A percentile compares a stretch with the other conserved stretches of the same genome.
Evolutionary conservation across 2,329 filamentous ascomycete species (phyloP).

Genomic region (Didymella arachidicola): DNA sequence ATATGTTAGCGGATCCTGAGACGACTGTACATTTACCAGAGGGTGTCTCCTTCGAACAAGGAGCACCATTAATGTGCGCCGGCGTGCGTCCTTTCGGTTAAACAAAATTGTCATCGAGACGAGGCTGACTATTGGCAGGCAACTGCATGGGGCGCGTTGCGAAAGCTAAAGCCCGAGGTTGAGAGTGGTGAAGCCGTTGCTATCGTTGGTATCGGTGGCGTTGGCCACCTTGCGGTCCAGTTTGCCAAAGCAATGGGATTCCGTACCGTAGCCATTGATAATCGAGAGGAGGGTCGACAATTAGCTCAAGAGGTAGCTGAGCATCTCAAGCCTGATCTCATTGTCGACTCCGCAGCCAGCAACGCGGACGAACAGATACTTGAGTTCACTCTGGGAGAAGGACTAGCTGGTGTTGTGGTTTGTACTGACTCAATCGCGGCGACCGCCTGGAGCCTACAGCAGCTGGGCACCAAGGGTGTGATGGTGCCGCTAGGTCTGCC

Average conservation of each 20-base stretch:
- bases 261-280: slow-evolving; percentile 35
- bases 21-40: slow-evolving; percentile 38
- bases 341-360: slow-evolving; percentile 26
- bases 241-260: slow-evolving; percentile 59
- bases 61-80: slow-evolving; percentile 48
- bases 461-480: slow-evolving; percentile 33
- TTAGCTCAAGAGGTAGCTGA: slow-evolving; percentile 28
- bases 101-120: neutral
- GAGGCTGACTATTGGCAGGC: slow-evolving; percentile 21
- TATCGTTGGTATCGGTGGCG: slow-evolving; percentile 81
- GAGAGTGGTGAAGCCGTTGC: slow-evolving; percentile 76
- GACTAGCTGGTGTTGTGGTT: slow-evolving; percentile 36
- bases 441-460: slow-evolving; percentile 36
- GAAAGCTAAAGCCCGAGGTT: slow-evolving; percentile 31
- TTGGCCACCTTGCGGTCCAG: slow-evolving; percentile 80
- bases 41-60: slow-evolving; percentile 35
- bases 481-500: slow-evolving; percentile 38
- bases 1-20: slow-evolving; percentile 43
- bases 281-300: slow-evolving; percentile 33
- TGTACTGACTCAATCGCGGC: slow-evolving; percentile 37
- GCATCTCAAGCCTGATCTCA: slow-evolving; percentile 30
- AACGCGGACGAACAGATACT: slow-evolving; percentile 27
- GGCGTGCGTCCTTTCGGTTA: slow-evolving; percentile 30
- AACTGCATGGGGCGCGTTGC: slow-evolving; percentile 39
- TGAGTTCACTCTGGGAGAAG: slow-evolving; percentile 31